These are phyloP conservation scores for Eutrema japonicum DNA, from an alignment of 345 rosid genomes.

Conservation along the genomic window DNA sequence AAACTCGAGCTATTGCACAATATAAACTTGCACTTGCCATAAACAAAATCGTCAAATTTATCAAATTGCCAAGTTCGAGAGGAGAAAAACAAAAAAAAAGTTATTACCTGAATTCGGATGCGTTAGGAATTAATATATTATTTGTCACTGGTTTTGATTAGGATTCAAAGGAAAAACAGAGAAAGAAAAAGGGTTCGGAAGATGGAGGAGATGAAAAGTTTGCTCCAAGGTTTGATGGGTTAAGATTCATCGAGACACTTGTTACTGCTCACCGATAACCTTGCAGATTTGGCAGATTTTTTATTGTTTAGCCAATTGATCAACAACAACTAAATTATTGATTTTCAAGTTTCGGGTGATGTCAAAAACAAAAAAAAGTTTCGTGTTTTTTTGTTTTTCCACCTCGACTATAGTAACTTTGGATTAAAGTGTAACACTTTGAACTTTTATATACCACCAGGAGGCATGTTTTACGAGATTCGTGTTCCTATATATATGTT, in stretches of 20 bases:
- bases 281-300: background rate
- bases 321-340: constrained; percentile 6
- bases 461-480: constrained; percentile 17
- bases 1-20: background rate
- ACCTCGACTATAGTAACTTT: constrained; percentile 10
- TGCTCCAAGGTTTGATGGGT: constrained; percentile 81
- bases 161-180: constrained; percentile 48
- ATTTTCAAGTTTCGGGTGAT: constrained; percentile 19
- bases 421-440: constrained; percentile 13
- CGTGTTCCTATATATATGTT: constrained; percentile 10
- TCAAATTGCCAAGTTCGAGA: background rate
- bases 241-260: constrained; percentile 89
- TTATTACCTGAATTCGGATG: background rate
- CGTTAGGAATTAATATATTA: background rate
- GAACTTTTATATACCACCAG: background rate
- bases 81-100: background rate
- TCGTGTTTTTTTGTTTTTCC: background rate
- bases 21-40: background rate
- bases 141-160: constrained; percentile 17
- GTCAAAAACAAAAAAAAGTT: no score
- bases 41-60: background rate
- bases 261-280: constrained; percentile 81
- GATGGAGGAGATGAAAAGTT: constrained; percentile 55
- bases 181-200: constrained; percentile 45
- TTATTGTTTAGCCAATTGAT: constrained; percentile 20